Conservation (phyloP, 352 stramenopile species). For the Phytophthora pseudosyringae region DNA sequence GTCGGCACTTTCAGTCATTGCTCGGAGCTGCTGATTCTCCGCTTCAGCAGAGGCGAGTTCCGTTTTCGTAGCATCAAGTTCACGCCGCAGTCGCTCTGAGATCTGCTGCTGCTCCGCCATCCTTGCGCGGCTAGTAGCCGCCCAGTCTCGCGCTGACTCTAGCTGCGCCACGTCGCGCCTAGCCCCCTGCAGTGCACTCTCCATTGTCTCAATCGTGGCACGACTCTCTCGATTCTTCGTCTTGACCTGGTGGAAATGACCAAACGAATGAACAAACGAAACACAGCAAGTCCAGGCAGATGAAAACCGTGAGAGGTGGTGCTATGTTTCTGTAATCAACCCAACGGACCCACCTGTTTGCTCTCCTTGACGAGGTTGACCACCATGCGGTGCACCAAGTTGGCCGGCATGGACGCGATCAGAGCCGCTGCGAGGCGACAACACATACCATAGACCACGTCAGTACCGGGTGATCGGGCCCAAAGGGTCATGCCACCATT, state of each 20-base stretch:
- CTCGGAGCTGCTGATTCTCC: conserved; percentile 44
- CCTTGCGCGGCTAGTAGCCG: conserved; percentile 33
- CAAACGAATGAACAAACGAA: neutral
- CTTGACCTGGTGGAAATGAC: conserved; percentile 36
- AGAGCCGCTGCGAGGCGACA: conserved; percentile 45
- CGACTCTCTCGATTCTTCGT: conserved; percentile 46
- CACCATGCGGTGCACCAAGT: conserved; percentile 75
- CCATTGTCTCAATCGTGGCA: conserved; percentile 39
- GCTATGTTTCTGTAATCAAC: too few relatives aligned
- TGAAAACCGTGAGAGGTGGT: too few relatives aligned
- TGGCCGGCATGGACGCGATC: conserved; percentile 67
- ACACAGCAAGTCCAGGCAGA: too few relatives aligned
- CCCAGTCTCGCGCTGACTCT: conserved; percentile 40
- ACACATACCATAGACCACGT: too few relatives aligned
- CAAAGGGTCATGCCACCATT: too few relatives aligned
- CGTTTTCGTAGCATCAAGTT: conserved; percentile 41
- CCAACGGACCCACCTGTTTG: conserved; percentile 54
- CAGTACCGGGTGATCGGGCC: too few relatives aligned
- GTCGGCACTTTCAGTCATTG: conserved; percentile 30
- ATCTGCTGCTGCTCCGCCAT: conserved; percentile 45
- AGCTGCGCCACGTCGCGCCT: conserved; percentile 43
- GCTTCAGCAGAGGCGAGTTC: conserved; percentile 32
- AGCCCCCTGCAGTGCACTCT: conserved; percentile 34
- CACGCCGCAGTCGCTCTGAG: conserved; percentile 32
- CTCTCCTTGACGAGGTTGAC: conserved; percentile 63